These are phyloP conservation scores for Apiosordaria backusii DNA, from an alignment of 495 filamentous ascomycete species.

Conservation along the genomic window DNA sequence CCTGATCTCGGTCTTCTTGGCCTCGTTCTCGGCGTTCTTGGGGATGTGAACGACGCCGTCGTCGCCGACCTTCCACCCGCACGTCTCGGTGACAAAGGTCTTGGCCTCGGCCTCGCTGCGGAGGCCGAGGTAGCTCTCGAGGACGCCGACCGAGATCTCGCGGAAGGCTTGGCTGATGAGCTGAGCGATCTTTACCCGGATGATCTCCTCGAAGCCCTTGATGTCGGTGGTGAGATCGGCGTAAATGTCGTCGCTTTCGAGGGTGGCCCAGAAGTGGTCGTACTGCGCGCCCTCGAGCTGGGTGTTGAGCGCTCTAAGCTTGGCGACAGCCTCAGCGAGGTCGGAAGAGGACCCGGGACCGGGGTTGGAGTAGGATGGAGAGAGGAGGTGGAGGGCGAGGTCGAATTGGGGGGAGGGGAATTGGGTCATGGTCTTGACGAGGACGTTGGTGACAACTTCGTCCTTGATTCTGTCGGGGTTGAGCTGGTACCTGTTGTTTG, in stretches of 20 bases:
- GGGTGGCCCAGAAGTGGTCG: conserved; percentile 84
- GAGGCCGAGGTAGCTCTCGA: conserved; percentile 87
- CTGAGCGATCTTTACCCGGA: conserved; percentile 85
- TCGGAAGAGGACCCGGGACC: conserved; percentile 47
- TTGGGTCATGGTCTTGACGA: conserved; percentile 94
- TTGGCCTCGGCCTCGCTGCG: conserved; percentile 66
- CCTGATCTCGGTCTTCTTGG: conserved; percentile 89
- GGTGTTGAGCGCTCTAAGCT: conserved; percentile 76
- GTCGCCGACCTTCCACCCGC: conserved; percentile 74
- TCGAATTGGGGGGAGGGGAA: conserved; percentile 96
- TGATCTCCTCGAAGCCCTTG: conserved; percentile 92
- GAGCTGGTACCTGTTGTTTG: conserved; percentile 82
- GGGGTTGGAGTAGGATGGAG: conserved; percentile 39
- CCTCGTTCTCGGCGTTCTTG: conserved; percentile 97
- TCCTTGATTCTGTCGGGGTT: conserved; percentile 97
- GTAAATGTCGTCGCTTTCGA: conserved; percentile 93
- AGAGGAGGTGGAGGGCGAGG: conserved; percentile 88
- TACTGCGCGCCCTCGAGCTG: conserved; percentile 86
- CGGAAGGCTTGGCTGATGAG: conserved; percentile 85
- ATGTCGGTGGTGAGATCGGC: conserved; percentile 94
- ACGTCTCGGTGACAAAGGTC: conserved; percentile 78
- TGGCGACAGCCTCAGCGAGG: conserved; percentile 82
- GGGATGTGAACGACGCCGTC: conserved; percentile 61
- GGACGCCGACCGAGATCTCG: conserved; percentile 67
- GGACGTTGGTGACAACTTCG: conserved; percentile 96